Base-by-base conservation (phyloP, 1,284 basidiomycete species). In the Neolentinus lepideus region DNA sequence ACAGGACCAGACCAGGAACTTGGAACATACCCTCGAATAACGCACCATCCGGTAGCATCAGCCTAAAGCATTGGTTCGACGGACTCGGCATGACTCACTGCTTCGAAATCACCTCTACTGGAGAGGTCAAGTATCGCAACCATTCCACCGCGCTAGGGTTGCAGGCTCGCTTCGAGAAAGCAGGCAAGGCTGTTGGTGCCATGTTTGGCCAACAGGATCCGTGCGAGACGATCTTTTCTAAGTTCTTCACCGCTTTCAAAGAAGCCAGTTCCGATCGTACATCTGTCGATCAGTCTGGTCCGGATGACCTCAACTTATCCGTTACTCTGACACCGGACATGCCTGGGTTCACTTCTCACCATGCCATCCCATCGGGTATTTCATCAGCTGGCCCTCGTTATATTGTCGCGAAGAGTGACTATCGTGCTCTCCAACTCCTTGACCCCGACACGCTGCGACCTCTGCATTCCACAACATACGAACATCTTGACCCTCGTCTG, bases 391-490 rank as follows among this genome's bases (percentile, higher is more conserved):
- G 64, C 19, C 55, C 67, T 12, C 61, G 64, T 38, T 64, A 66
- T 45, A 63, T 74, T 25, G 69, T 73, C 57, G 64, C 47, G 26
- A 72, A 69, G 60, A 68, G 69, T 14, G 71, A 73, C 51, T 3
- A 57, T 1, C 38, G 62, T 33, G 22, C 33, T 0, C 2, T 71
- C 11, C 67, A 66, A 51, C 52, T 72, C 38, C 63, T 73, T 10
- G 66, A 73, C 19, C 64, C 72, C 2, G 64, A 67, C 19, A 70
- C 71, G 0, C 67, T 73, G 26, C 67, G 71, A 24, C 70, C 72
- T 2, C 60, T 71, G 53, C 64, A 63, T 25, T 10, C 62, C 4
- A 59, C 52, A 14, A 59, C 59, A 0, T 72, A 74, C 60, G 38
- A 56, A 0, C 51, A 54, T 2, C 58, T 73, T n/a, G 65, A 71